A percentile compares a stretch with the other conserved stretches of the same genome.
These are phyloP conservation scores for Sporormia fimetaria DNA, from an alignment of 495 filamentous ascomycete genomes.

Conservation along the genomic window DNA sequence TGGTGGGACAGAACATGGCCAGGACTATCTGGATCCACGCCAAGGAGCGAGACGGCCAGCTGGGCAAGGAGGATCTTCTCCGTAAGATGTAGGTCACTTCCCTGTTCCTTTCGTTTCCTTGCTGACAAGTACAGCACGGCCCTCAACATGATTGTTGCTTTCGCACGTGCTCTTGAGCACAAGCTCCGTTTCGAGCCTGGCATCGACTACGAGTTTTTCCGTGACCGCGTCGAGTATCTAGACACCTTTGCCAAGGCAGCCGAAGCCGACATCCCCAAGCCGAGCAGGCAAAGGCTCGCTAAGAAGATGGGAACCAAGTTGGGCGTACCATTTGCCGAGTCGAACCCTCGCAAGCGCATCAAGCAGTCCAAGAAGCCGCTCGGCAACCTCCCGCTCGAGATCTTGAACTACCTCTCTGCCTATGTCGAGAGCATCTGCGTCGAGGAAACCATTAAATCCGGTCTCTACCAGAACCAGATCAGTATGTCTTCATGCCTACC, in stretches of 20 bases:
- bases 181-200: conserved; percentile 79
- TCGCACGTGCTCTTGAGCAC: conserved; percentile 70
- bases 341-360: conserved; percentile 27
- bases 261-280: conserved; percentile 40
- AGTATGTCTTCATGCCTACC: neutral
- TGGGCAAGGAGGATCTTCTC: conserved; percentile 58
- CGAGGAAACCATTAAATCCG: conserved; percentile 45
- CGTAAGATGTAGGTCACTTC: conserved; percentile 40
- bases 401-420: conserved; percentile 26
- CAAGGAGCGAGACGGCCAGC: conserved; percentile 49
- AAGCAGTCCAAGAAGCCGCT: conserved; percentile 30
- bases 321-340: conserved; percentile 28
- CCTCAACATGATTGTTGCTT: conserved; percentile 72
- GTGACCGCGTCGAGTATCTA: conserved; percentile 47
- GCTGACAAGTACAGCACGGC: conserved; percentile 57
- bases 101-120: neutral
- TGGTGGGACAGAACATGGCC: conserved; percentile 61
- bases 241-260: conserved; percentile 62
- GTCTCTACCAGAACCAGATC: conserved; percentile 29
- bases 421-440: conserved; percentile 26
- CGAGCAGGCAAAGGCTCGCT: conserved; percentile 34
- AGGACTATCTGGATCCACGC: conserved; percentile 71
- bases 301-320: conserved; percentile 26
- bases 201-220: conserved; percentile 58
- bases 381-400: conserved; percentile 31